A percentile compares a stretch with the other conserved stretches of the same genome.
Evolutionary conservation across 2,329 filamentous ascomycete genomes (phyloP).

Genomic region (Knufia fluminis): DNA sequence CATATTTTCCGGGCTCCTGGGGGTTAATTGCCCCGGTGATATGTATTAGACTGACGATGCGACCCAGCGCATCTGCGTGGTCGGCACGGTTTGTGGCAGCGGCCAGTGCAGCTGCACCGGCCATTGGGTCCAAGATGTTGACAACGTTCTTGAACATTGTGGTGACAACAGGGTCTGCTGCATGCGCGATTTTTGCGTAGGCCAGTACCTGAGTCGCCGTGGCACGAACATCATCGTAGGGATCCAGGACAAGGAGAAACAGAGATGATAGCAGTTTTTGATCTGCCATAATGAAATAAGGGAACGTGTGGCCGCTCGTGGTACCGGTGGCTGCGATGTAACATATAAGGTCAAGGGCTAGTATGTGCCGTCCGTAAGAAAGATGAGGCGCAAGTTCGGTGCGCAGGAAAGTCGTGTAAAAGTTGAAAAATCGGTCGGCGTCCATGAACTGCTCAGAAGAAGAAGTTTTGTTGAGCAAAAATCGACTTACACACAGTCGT

Average conservation of each 20-base stretch:
- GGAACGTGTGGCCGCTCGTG: background rate
- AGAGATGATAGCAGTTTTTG: constrained; percentile 46
- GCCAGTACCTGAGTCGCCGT: constrained; percentile 39
- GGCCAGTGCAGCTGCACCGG: constrained; percentile 27
- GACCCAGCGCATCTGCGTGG: constrained; percentile 80
- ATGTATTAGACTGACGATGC: constrained; percentile 29
- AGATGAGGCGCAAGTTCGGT: constrained; percentile 68
- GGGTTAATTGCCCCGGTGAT: no score
- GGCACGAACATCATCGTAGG: constrained; percentile 81
- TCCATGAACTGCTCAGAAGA: background rate
- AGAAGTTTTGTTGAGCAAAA: background rate
- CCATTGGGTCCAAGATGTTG: background rate
- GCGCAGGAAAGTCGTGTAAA: constrained; percentile 25
- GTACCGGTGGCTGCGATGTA: constrained; percentile 34
- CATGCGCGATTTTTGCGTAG: constrained; percentile 4
- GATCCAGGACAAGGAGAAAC: constrained; percentile 73
- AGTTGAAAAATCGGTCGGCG: constrained; percentile 1
- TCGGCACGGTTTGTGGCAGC: constrained; percentile 72
- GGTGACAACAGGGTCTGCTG: constrained; percentile 20
- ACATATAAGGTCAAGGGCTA: constrained; percentile 62
- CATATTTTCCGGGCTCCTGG: no score
- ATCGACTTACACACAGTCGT: constrained; percentile 8
- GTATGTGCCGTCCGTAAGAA: constrained; percentile 84
- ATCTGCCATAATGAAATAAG: constrained; percentile 16
- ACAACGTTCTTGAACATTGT: constrained; percentile 40